Evolutionary conservation across 2,329 filamentous ascomycete genomes (phyloP), one percentile per base, ranked within the genome.

Genomic region (Coleophoma crateriformis): DNA sequence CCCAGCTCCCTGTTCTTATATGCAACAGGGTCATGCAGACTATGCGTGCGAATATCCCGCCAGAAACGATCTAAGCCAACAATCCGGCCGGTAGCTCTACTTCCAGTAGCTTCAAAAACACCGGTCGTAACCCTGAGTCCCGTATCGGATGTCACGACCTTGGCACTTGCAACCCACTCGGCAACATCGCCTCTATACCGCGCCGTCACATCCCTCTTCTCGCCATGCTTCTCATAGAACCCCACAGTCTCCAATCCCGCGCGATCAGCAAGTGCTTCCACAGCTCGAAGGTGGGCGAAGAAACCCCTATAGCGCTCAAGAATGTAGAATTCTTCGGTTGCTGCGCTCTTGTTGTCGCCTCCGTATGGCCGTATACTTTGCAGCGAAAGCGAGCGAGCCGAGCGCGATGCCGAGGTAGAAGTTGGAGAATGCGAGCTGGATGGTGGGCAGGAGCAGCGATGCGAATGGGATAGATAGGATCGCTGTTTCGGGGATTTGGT

Each of bases 1-100:
- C 82, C 82, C 46, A 85, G 57, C 64, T 86, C 82, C 3, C 77
- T 65, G 50, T 84, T 81, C 71, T 85, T 85, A 58, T 85, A 85
- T 20, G 81, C 78, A 27, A 86, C 81, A 0, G 82, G 82, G 62
- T 86, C 83, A 65, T 86, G 82, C 57, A 87, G 62, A 1, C 75
- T 78, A 64, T 87, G 83, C 4, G 81, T 85, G 5, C 83, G 65
- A n/a, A 85, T 68, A 58, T 87, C 82, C 42, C 82, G 71, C 81
- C 81, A 86, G 64, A 82, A 86, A 1, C 82, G 68, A 67, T 85
- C 83, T 50, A 87, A 64, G 0, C 80, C 81, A 1, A 82, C 75
- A 56, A 76, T 83, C 48, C 68, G 68, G 0, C 75, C 73, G 1
- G 82, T 85, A 0, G 81, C 72, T 52, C 77, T 75, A 0, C 80